Evolutionary conservation across 148 eudicot species (phyloP).

Genomic region (Vaccinium darrowii): DNA sequence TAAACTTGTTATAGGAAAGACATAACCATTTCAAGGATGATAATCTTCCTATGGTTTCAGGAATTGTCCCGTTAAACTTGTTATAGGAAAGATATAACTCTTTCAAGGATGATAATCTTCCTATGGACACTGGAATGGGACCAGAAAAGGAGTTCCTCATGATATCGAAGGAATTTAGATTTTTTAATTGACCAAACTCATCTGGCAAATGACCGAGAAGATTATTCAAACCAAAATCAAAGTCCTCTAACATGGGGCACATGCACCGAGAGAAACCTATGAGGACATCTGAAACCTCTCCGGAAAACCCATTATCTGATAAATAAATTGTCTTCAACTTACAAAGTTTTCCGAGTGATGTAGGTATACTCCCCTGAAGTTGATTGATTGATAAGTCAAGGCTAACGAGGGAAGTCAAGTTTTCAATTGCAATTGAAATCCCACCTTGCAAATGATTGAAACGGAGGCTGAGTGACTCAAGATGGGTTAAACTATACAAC

Average conservation of each 20-base stretch:
- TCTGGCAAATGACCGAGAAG: slow-evolving; percentile 7
- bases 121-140: slow-evolving; percentile 12
- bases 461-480: neutral
- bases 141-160: neutral
- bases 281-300: no score
- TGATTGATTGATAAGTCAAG: neutral
- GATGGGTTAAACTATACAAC: neutral
- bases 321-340: neutral
- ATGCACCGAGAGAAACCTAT: no score
- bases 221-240: no score
- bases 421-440: slow-evolving; percentile 14
- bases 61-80: no score
- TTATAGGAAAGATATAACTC: no score
- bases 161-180: neutral
- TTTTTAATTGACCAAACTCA: slow-evolving; percentile 4
- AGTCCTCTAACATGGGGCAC: neutral
- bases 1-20: slow-evolving; percentile 12
- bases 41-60: slow-evolving; percentile 9
- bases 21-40: neutral
- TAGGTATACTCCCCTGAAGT: no score
- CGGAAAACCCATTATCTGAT: neutral
- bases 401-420: slow-evolving; percentile 10
- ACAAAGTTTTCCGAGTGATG: no score
- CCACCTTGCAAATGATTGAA: neutral
- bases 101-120: no score